phyloP scores from a whole-genome alignment of 2,329 filamentous ascomycete genomes.

The Penicillium sp. region DNA sequence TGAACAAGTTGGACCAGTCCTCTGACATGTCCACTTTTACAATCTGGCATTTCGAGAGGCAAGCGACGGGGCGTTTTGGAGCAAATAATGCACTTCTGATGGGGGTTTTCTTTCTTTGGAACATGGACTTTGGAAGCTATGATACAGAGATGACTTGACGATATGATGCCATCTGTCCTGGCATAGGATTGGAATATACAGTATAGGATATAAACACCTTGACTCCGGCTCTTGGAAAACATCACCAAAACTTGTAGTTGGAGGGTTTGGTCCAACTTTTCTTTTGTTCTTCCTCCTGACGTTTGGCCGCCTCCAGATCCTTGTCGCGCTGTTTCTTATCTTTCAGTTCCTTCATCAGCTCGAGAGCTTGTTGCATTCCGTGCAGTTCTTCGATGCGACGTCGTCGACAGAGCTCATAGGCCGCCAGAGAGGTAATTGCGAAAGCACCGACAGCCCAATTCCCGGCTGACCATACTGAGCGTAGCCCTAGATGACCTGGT shows the following conservation, averaged over 20 bases:
- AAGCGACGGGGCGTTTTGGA: constrained; percentile 5
- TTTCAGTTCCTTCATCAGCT: constrained; percentile 70
- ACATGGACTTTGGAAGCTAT: constrained; percentile 19
- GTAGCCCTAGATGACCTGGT: constrained; percentile 36
- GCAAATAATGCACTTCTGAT: constrained; percentile 2
- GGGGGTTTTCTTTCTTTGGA: constrained; percentile 2
- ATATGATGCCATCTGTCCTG: constrained; percentile 14
- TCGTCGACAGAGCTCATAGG: constrained; percentile 80
- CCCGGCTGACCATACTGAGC: constrained; percentile 59
- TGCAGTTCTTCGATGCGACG: constrained; percentile 66
- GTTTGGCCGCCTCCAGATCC: constrained; percentile 35
- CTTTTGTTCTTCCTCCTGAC: constrained; percentile 37
- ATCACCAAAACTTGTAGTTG: constrained; percentile 47
- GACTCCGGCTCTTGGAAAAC: constrained; percentile 25
- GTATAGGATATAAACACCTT: constrained; percentile 26
- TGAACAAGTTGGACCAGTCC: too few species aligned
- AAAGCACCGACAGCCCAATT: constrained; percentile 85
- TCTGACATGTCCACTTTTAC: too few species aligned
- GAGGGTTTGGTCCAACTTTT: constrained; percentile 42
- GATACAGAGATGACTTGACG: constrained; percentile 25
- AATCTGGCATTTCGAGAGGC: background rate
- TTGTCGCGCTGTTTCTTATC: constrained; percentile 55
- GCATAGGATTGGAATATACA: constrained; percentile 21
- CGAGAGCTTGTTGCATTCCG: constrained; percentile 78
- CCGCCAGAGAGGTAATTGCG: constrained; percentile 59